phyloP scores from a whole-genome alignment of 768 basidiomycete genomes.

The Chlorophyllum brunneum region DNA sequence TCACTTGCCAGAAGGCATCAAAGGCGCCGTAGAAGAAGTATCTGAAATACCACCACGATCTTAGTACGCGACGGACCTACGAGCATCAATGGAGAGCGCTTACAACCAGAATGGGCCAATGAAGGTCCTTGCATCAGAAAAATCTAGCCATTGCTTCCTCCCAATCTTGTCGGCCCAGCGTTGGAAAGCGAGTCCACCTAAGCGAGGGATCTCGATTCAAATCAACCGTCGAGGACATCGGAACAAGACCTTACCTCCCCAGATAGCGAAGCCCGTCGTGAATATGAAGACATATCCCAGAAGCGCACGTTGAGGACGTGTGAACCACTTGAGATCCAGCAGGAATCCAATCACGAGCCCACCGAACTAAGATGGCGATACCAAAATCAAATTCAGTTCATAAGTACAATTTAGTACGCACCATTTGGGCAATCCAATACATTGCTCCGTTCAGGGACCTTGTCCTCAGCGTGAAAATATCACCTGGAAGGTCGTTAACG shows the following conservation, averaged over 20 bases:
- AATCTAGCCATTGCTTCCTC: conserved; percentile 25
- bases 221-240: not conserved
- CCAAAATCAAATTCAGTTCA: not conserved
- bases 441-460: conserved; percentile 26
- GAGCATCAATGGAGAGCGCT: not conserved
- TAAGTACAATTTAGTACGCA: conserved; percentile 1
- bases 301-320: conserved; percentile 25
- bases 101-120: conserved; percentile 28
- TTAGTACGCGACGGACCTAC: not conserved
- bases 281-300: conserved; percentile 22
- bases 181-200: conserved; percentile 26
- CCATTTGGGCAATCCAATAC: conserved; percentile 30
- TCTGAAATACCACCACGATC: conserved; percentile 10
- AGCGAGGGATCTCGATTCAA: not conserved
- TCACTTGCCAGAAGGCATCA: conserved; percentile 27
- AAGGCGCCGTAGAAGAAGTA: conserved; percentile 28
- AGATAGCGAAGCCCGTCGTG: conserved; percentile 24
- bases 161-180: conserved; percentile 22
- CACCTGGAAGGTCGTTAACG: conserved; percentile 13
- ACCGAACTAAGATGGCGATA: conserved; percentile 16
- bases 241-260: conserved; percentile 19
- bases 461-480: conserved; percentile 23
- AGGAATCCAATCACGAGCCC: conserved; percentile 23
- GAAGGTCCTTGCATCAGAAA: conserved; percentile 18
- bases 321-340: conserved; percentile 24